A percentile compares a stretch with the other conserved stretches of the same genome.
phyloP scores from a whole-genome alignment of 23 red algal species.

The Pyropia yezoensis region DNA sequence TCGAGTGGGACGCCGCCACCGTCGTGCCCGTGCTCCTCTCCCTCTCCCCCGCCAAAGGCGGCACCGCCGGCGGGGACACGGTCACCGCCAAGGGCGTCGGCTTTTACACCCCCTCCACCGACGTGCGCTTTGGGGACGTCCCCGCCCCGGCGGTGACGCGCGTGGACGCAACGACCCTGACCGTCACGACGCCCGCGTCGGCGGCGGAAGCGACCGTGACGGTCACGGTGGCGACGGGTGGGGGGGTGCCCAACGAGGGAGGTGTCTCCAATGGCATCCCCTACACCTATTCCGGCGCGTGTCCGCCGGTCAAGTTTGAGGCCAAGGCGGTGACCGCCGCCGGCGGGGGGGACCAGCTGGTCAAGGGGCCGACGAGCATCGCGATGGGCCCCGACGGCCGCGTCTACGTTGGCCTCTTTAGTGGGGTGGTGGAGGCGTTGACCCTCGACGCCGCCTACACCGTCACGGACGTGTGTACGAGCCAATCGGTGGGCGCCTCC shows the following conservation, averaged over 20 bases:
- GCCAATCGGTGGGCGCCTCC: constrained; percentile 21
- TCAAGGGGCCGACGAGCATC: constrained; percentile 40
- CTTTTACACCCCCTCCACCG: constrained; percentile 12
- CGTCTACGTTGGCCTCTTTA: constrained; percentile 39
- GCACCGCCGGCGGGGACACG: constrained; percentile 19
- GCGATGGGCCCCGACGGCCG: constrained; percentile 41
- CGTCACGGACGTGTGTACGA: constrained; percentile 31
- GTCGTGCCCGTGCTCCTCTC: constrained; percentile 6
- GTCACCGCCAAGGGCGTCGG: constrained; percentile 26
- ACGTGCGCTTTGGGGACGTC: too few species aligned
- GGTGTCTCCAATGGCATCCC: too few species aligned
- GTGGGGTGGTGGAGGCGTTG: constrained; percentile 36
- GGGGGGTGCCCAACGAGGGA: too few species aligned
- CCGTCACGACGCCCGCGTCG: too few species aligned
- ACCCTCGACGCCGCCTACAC: constrained; percentile 13
- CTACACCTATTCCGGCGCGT: neutral
- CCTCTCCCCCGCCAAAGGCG: constrained; percentile 13
- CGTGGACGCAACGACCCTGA: too few species aligned
- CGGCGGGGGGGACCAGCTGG: constrained; percentile 15
- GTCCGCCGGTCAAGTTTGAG: constrained; percentile 25
- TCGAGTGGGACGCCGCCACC: too few species aligned
- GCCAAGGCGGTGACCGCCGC: constrained; percentile 5
- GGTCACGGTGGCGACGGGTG: too few species aligned
- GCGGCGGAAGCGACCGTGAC: too few species aligned
- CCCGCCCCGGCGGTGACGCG: too few species aligned